phyloP scores from a whole-genome alignment of 768 basidiomycete genomes.

The Russula sp. region DNA sequence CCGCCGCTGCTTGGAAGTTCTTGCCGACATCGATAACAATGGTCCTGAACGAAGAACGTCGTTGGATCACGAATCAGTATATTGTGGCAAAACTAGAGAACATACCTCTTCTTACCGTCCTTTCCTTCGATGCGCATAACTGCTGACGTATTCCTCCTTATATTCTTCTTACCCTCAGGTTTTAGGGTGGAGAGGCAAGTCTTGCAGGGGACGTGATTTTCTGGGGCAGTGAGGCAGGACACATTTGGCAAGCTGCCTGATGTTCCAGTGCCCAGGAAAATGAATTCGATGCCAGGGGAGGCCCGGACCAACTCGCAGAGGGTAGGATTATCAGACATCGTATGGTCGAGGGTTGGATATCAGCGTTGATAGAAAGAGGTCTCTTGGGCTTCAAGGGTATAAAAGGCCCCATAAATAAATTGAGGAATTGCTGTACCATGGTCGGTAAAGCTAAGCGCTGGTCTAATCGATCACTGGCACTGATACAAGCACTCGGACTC shows the following conservation, averaged over 20 bases:
- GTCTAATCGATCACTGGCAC: not conserved
- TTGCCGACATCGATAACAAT: conserved; percentile 83
- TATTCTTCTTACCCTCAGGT: conserved; percentile 75
- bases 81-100: conserved; percentile 21
- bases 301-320: not conserved
- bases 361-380: not conserved
- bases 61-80: not conserved
- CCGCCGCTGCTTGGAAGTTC: conserved; percentile 58
- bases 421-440: not conserved
- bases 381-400: not conserved
- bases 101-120: conserved; percentile 47
- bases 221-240: conserved; percentile 69
- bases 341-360: not conserved
- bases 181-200: conserved; percentile 64
- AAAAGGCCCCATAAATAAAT: not conserved
- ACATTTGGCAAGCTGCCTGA: conserved; percentile 66
- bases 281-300: conserved; percentile 45
- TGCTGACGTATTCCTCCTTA: conserved; percentile 76
- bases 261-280: conserved; percentile 81
- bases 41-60: conserved; percentile 41
- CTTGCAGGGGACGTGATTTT: conserved; percentile 45
- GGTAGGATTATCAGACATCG: not conserved
- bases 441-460: not conserved
- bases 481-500: no score
- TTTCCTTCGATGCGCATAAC: conserved; percentile 46